Base-by-base conservation (phyloP, 1,284 basidiomycete species). In the Tylopilus sp. region DNA sequence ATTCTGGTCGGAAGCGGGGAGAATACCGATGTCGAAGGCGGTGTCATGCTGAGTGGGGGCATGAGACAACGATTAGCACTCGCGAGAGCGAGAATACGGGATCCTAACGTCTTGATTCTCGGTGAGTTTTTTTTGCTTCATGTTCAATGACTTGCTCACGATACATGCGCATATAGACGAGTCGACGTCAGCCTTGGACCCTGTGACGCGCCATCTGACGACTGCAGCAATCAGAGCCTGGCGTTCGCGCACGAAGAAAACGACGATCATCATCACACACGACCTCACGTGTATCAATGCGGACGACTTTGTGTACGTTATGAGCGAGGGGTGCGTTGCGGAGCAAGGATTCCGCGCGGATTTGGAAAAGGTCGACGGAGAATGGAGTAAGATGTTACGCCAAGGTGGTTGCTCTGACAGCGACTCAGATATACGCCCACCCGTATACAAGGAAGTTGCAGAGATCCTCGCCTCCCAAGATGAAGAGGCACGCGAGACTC, bases 221-320 rank as follows among this genome's bases (percentile, higher is more conserved):
- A 92, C 92, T 57, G 87, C 91, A 56, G 91, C 92, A 0, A 80
- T 98, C 70, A 89, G 89, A 63, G 70, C 71, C 17, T 94, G 92
- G 90, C 63, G 63, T 33, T 71, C 71, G 26, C 55, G 51, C 2
- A 69, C 68, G 21, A 87, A 89, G 68, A 85, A 82, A 63, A 96
- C 94, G 0, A 99, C 95, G 0, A 86, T 99, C 62, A 86, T 98
- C 53, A 96, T 98, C 70, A 97, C 94, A 0, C 95, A 98, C 68
- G 94, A 98, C 62, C 80, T 98, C 11, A 85, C 86, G 0, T 90
- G 94, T 61, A 90, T 99, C 58, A 73, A 73, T 4, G 48, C 74
- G 0, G 70, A 76, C 15, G 94, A 98, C 68, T 98, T 95, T 59
- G 88, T 95, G 14, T 97, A 98, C 66, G 87, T 98, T 4, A 83